Evolutionary conservation across 371 early-diverging fungal genomes (phyloP).

Genomic region (Batrachochytrium dendrobatidis): DNA sequence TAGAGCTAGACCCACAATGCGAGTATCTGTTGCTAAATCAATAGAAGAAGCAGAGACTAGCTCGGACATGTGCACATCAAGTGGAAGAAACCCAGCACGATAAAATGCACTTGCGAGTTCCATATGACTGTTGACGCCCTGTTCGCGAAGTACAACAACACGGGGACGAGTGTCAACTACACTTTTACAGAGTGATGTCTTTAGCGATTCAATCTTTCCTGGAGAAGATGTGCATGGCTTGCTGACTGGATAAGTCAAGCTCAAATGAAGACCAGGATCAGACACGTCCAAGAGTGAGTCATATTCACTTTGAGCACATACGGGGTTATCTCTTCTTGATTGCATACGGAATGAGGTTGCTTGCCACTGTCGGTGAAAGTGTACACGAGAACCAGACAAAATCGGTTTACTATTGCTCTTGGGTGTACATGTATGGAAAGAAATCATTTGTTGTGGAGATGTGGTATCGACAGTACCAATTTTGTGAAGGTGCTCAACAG

Average conservation of each 20-base stretch:
- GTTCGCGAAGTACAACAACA: constrained; percentile 92
- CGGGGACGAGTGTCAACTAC: constrained; percentile 47
- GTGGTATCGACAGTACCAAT: constrained; percentile 63
- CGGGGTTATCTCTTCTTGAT: constrained; percentile 80
- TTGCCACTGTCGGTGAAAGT: constrained; percentile 75
- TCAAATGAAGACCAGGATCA: constrained; percentile 71
- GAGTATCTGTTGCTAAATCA: constrained; percentile 46
- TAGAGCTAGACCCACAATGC: constrained; percentile 85
- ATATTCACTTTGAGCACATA: constrained; percentile 77
- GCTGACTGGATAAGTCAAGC: constrained; percentile 62
- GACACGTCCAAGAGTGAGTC: constrained; percentile 53
- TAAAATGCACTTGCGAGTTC: constrained; percentile 94
- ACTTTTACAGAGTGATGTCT: constrained; percentile 8
- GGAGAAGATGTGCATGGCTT: background rate
- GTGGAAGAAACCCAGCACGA: constrained; percentile 79
- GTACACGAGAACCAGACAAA: constrained; percentile 49
- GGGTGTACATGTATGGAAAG: constrained; percentile 35
- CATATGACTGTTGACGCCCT: constrained; percentile 90
- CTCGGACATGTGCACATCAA: constrained; percentile 97
- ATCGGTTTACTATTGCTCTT: constrained; percentile 14
- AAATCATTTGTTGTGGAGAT: constrained; percentile 40
- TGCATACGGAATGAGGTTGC: constrained; percentile 89
- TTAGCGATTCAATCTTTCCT: constrained; percentile 39
- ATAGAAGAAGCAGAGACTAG: constrained; percentile 52
- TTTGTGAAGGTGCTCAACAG: constrained; percentile 46